Conservation (phyloP, 768 basidiomycete genomes). For the Boletus vinaceobasis region DNA sequence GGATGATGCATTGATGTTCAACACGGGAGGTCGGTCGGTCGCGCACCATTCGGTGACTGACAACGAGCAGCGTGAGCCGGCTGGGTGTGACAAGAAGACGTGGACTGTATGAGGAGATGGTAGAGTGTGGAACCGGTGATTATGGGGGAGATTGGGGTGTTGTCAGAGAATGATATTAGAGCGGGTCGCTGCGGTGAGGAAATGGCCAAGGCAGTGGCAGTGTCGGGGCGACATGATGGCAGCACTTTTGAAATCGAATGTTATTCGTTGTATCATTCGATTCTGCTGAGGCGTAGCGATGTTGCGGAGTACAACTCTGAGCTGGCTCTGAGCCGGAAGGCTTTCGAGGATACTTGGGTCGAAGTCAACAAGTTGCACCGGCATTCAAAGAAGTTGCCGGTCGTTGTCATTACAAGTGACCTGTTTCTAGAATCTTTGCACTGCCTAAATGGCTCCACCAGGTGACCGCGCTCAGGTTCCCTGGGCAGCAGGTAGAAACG, state of each 20-base stretch:
- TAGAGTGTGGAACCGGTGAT: constrained; percentile 57
- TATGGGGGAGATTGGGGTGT: constrained; percentile 48
- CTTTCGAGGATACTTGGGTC: too few relatives aligned
- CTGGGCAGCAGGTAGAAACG: too few relatives aligned
- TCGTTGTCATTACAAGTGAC: too few relatives aligned
- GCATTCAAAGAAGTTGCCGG: too few relatives aligned
- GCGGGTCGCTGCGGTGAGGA: constrained; percentile 57
- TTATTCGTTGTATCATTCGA: neutral
- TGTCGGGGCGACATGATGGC: neutral
- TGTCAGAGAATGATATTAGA: constrained; percentile 69
- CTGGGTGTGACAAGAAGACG: constrained; percentile 36
- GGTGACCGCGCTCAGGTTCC: too few relatives aligned
- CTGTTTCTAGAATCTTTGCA: too few relatives aligned
- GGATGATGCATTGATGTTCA: constrained; percentile 64
- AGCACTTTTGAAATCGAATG: neutral
- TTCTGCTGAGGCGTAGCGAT: neutral
- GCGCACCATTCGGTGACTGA: constrained; percentile 56
- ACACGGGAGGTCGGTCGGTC: constrained; percentile 47
- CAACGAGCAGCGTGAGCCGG: constrained; percentile 34
- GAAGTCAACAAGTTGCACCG: too few relatives aligned
- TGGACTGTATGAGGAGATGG: constrained; percentile 52
- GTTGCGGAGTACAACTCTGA: neutral
- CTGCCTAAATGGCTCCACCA: too few relatives aligned
- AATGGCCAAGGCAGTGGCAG: constrained; percentile 30
- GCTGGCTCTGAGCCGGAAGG: too few relatives aligned